Conservation (phyloP, 192 early-diverging fungal species). For the Podila epigama region DNA sequence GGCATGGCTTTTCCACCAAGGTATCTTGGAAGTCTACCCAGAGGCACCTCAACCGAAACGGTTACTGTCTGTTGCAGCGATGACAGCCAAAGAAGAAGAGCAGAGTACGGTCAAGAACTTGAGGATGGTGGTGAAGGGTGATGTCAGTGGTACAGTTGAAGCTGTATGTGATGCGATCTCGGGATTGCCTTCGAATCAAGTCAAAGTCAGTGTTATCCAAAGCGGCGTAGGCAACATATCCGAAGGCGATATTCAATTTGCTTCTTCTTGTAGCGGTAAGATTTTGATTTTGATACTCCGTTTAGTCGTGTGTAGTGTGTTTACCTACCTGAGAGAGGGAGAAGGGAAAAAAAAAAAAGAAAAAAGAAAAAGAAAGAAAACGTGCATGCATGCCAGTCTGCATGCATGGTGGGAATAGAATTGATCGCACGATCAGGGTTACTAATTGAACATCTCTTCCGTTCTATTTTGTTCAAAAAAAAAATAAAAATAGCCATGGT, state of each 20-base stretch:
- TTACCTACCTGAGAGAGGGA: not conserved
- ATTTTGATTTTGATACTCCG: not conserved
- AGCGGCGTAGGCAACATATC: slow-evolving; percentile 86
- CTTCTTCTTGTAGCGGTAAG: slow-evolving; percentile 59
- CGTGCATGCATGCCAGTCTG: not conserved
- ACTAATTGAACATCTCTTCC: not conserved
- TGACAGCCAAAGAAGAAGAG: slow-evolving; percentile 46
- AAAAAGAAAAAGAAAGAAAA: not conserved
- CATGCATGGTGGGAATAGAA: not conserved
- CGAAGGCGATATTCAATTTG: slow-evolving; percentile 86
- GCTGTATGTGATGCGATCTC: slow-evolving; percentile 80
- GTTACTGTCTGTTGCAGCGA: slow-evolving; percentile 28
- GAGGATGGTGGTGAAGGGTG: slow-evolving; percentile 80
- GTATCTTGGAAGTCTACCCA: slow-evolving; percentile 61
- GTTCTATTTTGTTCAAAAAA: not conserved
- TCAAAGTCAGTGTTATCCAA: slow-evolving; percentile 74
- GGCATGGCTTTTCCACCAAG: slow-evolving; percentile 72
- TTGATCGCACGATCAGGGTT: not conserved
- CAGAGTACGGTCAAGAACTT: slow-evolving; percentile 57
- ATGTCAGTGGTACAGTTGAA: slow-evolving; percentile 94
- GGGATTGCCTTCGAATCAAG: slow-evolving; percentile 81
- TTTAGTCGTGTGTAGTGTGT: not conserved
- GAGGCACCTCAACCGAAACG: slow-evolving; percentile 46
- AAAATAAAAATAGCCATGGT: slow-evolving; percentile 72
- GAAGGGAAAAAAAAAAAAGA: not conserved